Conservation (phyloP, 1,284 basidiomycete species). For the Pseudozyma thailandica region DNA sequence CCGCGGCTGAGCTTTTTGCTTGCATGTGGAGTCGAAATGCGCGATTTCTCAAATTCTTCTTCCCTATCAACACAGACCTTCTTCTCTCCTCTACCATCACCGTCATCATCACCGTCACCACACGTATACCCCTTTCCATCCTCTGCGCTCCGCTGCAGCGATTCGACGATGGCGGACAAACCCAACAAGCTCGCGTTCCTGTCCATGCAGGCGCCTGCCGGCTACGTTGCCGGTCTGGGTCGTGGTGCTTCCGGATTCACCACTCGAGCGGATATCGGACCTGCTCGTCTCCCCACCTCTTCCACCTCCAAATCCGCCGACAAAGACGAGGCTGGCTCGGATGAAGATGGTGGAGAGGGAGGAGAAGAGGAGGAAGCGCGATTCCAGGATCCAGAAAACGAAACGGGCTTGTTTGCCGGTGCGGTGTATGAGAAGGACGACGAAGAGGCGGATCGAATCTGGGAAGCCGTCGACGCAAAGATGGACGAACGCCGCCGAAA, state of each 20-base stretch:
- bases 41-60: neutral
- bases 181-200: constrained; percentile 64
- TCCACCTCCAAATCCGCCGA: constrained; percentile 12
- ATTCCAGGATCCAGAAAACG: constrained; percentile 95
- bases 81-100: constrained; percentile 3
- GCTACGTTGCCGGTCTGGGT: constrained; percentile 66
- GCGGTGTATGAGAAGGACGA: constrained; percentile 97
- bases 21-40: constrained; percentile 20
- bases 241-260: constrained; percentile 90
- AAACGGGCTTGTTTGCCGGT: constrained; percentile 93
- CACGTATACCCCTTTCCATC: neutral
- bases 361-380: constrained; percentile 86
- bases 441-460: constrained; percentile 95
- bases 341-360: constrained; percentile 32
- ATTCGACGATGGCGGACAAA: constrained; percentile 44
- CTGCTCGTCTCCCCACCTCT: constrained; percentile 82
- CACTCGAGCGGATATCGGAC: constrained; percentile 97
- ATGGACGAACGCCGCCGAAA: constrained; percentile 86
- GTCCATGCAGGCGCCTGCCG: constrained; percentile 62
- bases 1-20: neutral
- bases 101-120: constrained; percentile 2
- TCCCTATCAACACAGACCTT: neutral
- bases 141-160: neutral
- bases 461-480: constrained; percentile 85
- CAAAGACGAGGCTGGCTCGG: constrained; percentile 8